These are phyloP conservation scores for Theobroma cacao DNA, from an alignment of 345 rosid species.

Conservation along the genomic window DNA sequence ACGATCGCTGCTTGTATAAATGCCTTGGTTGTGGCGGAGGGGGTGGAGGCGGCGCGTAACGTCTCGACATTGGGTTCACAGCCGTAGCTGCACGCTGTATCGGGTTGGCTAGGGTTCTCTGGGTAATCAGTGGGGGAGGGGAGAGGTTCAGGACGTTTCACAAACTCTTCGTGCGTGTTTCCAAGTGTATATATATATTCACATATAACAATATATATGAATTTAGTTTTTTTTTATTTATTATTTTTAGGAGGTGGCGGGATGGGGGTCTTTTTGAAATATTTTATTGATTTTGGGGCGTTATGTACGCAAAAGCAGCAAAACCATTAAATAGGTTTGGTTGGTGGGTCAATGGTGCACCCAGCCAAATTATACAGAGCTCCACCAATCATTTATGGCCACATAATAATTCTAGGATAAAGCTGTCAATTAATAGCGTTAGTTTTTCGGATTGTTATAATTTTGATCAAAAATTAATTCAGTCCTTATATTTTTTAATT, in stretches of 20 bases:
- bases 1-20: conserved; percentile 59
- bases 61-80: not conserved
- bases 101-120: conserved; percentile 16
- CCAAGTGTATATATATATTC: not conserved
- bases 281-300: not conserved
- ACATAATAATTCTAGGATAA: not conserved
- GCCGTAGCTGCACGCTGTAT: not conserved
- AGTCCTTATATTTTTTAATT: too few species aligned
- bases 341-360: not conserved
- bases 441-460: not conserved
- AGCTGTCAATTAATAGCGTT: not conserved
- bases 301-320: not conserved
- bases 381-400: not conserved
- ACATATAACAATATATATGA: not conserved
- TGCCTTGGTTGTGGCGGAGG: conserved; percentile 28
- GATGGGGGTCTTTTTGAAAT: not conserved
- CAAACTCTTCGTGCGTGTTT: not conserved
- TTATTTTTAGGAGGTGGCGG: not conserved
- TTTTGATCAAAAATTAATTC: too few species aligned
- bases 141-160: not conserved
- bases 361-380: not conserved
- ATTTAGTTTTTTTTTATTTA: not conserved
- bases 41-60: conserved; percentile 29
- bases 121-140: not conserved
- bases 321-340: not conserved